These are phyloP conservation scores for Podospora pseudoanserina DNA, from an alignment of 495 filamentous ascomycete genomes.

Conservation along the genomic window DNA sequence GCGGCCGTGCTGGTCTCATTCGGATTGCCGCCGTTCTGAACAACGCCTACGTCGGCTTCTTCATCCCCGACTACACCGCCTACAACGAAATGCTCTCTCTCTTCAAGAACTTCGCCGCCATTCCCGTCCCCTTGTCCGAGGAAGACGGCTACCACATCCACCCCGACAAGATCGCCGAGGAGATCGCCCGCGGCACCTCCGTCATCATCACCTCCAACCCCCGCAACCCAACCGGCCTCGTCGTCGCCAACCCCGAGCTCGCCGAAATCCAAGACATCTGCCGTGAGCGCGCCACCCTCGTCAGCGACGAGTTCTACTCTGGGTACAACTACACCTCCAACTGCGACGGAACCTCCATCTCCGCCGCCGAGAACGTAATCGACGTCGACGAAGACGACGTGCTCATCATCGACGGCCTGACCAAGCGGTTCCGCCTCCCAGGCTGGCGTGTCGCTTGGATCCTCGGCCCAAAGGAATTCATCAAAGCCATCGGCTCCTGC, in stretches of 20 bases:
- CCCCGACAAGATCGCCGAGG: conserved; percentile 84
- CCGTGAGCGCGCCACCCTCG: conserved; percentile 81
- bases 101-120: conserved; percentile 88
- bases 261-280: conserved; percentile 88
- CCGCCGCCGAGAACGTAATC: conserved; percentile 82
- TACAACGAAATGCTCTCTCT: conserved; percentile 96
- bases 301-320: conserved; percentile 96
- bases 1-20: conserved; percentile 87
- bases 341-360: conserved; percentile 86
- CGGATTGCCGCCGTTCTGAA: conserved; percentile 90
- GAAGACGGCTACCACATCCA: conserved; percentile 88
- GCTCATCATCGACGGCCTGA: conserved; percentile 90
- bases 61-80: conserved; percentile 72
- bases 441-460: conserved; percentile 98
- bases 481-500: conserved; percentile 87
- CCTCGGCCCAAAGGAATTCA: conserved; percentile 91
- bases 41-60: conserved; percentile 87
- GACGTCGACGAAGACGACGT: conserved; percentile 67
- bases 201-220: conserved; percentile 97
- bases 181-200: conserved; percentile 79
- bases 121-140: conserved; percentile 79
- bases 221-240: conserved; percentile 88
- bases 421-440: conserved; percentile 93
- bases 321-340: conserved; percentile 90
- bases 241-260: conserved; percentile 75